phyloP scores from a whole-genome alignment of 352 stramenopile species.

The Thalassiosira sp. region DNA sequence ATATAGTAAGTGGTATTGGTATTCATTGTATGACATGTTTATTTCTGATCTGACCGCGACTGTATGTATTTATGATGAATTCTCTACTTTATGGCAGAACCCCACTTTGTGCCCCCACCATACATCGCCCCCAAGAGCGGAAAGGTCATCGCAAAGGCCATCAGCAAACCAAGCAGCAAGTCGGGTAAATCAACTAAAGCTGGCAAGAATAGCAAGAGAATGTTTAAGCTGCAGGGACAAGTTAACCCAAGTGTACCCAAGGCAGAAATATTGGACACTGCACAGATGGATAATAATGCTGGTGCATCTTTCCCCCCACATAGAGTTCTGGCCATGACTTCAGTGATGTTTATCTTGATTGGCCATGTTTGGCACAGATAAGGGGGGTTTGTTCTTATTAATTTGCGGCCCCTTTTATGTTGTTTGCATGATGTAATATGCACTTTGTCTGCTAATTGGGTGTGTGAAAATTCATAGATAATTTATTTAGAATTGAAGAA shows the following conservation, averaged over 20 bases:
- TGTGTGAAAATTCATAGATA: neutral
- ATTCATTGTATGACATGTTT: neutral
- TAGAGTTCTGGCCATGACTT: neutral
- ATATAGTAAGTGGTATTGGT: neutral
- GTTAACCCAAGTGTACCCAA: neutral
- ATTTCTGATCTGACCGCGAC: too few relatives aligned
- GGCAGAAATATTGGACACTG: neutral
- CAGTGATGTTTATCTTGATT: neutral
- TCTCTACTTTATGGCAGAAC: too few relatives aligned
- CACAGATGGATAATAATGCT: neutral
- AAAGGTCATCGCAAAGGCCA: neutral
- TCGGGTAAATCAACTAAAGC: neutral
- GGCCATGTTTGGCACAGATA: neutral
- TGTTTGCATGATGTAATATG: too few relatives aligned
- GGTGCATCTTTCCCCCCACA: neutral
- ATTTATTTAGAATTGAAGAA: too few relatives aligned
- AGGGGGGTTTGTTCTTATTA: too few relatives aligned
- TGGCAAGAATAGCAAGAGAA: neutral
- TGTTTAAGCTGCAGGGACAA: neutral
- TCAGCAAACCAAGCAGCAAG: neutral
- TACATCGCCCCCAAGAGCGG: too few relatives aligned
- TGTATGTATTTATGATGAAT: too few relatives aligned
- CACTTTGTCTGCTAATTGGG: too few relatives aligned
- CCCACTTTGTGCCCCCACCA: neutral
- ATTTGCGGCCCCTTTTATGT: too few relatives aligned